Evolutionary conservation across 2,329 filamentous ascomycete genomes (phyloP), one percentile per base, ranked within the genome.

Genomic region (Neurospora crassa): DNA sequence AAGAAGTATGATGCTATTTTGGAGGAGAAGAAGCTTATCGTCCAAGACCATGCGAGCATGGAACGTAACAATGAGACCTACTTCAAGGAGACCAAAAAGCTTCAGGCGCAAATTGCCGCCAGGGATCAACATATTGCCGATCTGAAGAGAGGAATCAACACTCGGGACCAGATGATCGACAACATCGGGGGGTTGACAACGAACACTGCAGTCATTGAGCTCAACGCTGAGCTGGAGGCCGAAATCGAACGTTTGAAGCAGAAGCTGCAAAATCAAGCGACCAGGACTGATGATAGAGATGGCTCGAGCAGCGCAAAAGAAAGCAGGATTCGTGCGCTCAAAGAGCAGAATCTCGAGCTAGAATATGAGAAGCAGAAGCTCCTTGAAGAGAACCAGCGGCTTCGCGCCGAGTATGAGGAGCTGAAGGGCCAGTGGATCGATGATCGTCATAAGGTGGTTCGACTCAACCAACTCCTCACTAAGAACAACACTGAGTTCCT

Each of bases 11-110:
- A 81, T 40, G 76, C 75, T 29, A 75, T 85, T 16, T 76, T 80
- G 53, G 79, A 82, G 72, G 84, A 87, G 73, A 85, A 83, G 75
- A 77, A 77, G 2, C 77, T 82, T 10, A 79, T 87, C n/a, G 80
- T 81, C 45, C 80, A 86, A 73, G 86, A 88, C 74, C 86, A 87
- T 72, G 79, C 83, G 42, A 84, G 83, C 74, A 82, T 87, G 29
- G 85, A 86, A 69, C 84, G 83, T 45, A 84, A 86, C 76, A 87
- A 87, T 72, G 85, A 87, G 68, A 84, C 83, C 72, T 87, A 86
- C 75, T 87, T 85, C 74, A 83, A 80, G 71, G 85, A 87, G 75
- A 87, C 85, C 79, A 85, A 85, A 78, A 79, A 81, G 45, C 79
- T 86, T 16, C 73, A 77, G 67, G 73, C 74, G 2, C 76, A 77